Percentiles rank a stretch among this genome's conserved stretches.
Evolutionary conservation across 1,284 basidiomycete species (phyloP).

Genomic region (Bjerkandera adusta): DNA sequence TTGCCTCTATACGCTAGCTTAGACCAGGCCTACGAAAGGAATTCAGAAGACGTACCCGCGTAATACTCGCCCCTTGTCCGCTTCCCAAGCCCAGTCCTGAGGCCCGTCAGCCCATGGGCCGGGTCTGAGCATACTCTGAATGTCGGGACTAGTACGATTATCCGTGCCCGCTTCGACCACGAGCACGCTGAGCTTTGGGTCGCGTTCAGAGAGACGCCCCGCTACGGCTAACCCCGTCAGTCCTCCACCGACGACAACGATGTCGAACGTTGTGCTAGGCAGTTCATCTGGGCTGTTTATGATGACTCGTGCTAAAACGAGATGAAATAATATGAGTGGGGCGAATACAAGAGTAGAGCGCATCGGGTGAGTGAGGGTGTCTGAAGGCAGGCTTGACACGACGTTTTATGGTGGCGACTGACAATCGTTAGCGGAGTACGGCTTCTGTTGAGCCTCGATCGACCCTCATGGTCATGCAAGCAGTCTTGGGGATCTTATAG

Average conservation of each 20-base stretch:
- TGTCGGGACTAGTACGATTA: conserved; percentile 2
- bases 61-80: not conserved
- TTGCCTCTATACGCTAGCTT: conserved; percentile 40
- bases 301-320: no score
- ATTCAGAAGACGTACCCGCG: conserved; percentile 1
- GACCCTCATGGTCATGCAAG: no score
- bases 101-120: not conserved
- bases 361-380: no score
- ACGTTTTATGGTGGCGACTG: no score
- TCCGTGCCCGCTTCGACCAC: conserved; percentile 2
- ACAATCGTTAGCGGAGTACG: no score
- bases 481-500: no score
- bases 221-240: conserved; percentile 10
- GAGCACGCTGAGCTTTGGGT: not conserved
- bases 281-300: no score
- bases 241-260: conserved; percentile 12
- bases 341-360: no score
- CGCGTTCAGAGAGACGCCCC: conserved; percentile 5
- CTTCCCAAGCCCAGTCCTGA: conserved; percentile 3
- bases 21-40: not conserved
- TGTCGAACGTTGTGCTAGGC: conserved; percentile 9
- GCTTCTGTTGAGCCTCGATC: no score
- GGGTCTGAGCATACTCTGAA: not conserved
- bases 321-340: no score
- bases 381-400: no score